Base-by-base conservation (phyloP, 176 grass and related monocot genomes). In the Eleusine indica region DNA sequence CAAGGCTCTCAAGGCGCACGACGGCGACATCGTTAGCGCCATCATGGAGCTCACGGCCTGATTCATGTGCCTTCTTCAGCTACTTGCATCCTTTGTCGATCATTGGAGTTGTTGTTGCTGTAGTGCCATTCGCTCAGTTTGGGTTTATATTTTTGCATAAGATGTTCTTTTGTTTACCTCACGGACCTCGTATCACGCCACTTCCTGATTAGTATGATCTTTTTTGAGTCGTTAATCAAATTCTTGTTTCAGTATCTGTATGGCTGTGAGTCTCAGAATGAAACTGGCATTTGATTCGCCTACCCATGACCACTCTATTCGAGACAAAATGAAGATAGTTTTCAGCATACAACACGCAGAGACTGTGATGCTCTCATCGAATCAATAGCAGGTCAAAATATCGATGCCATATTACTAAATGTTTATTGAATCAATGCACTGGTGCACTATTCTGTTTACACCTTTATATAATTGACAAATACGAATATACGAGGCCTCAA, bases 11-110 rank as follows among this genome's bases (percentile, higher is more conserved):
- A 86, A 94, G 75, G 89, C 91, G 73, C 91, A 97, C 78, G 89
- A 94, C 88, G 94, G 94, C 56, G 94, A 97, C 85, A 94, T 94
- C 35, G 94, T 94, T 80, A 94, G 89, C 66, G 91, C 91, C 74
- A 94, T 94, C 82, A 97, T 94, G 94, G 94, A 97, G 89, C 87
- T 97, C 74, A 97, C 94, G 30, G 89, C 91, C 49, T 97, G 51
- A 68, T 17, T 0, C 1, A 16, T 75, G 2, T 7, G 12, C 3
- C 16, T 17, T 29, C 14, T 18, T 39, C 14, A 21, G 7, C 54
- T 61, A 15, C 41, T 46, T 16, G 4, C n/a, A 29, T 30, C 28
- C 54, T 47, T 82, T n/a, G n/a, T 7, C 22, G 15, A 25, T 25
- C 25, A 25, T 64, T 5, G 38, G 76, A 73, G 37, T 3, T 70